Conservation (phyloP, 805 yeast species). For the Yamadazyma kitorensis region DNA sequence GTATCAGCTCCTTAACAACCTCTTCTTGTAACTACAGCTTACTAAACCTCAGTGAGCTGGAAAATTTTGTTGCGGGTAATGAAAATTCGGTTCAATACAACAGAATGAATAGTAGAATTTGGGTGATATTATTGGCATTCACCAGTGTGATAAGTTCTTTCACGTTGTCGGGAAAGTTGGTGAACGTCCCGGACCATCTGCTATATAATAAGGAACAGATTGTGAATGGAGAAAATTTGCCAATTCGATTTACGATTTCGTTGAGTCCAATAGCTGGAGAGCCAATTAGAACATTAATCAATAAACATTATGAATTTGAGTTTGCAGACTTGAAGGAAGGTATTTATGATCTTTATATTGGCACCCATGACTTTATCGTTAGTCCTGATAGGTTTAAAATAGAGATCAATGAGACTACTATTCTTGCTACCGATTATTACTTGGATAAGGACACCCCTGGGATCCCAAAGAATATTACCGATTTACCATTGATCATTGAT, state of each 20-base stretch:
- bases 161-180: constrained; percentile 20
- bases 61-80: too few species aligned
- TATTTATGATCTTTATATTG: constrained; percentile 30
- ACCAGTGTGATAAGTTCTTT: too few species aligned
- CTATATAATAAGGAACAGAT: constrained; percentile 13
- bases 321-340: constrained; percentile 26
- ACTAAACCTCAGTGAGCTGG: too few species aligned
- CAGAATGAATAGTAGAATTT: too few species aligned
- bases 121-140: too few species aligned
- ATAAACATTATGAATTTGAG: constrained; percentile 24
- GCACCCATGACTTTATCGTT: constrained; percentile 36
- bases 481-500: constrained; percentile 20
- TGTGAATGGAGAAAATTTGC: constrained; percentile 36
- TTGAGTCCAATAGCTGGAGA: constrained; percentile 13
- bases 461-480: constrained; percentile 3
- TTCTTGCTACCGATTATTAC: constrained; percentile 22
- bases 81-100: too few species aligned
- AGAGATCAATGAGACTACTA: constrained; percentile 18
- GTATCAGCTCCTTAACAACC: too few species aligned
- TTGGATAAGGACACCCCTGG: constrained; percentile 11
- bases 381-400: constrained; percentile 23
- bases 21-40: too few species aligned
- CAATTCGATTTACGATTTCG: constrained; percentile 26
- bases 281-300: constrained; percentile 16
- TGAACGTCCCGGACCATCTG: constrained; percentile 23